phyloP scores from a whole-genome alignment of 1,284 basidiomycete genomes.

The Ceratobasidium sp. region DNA sequence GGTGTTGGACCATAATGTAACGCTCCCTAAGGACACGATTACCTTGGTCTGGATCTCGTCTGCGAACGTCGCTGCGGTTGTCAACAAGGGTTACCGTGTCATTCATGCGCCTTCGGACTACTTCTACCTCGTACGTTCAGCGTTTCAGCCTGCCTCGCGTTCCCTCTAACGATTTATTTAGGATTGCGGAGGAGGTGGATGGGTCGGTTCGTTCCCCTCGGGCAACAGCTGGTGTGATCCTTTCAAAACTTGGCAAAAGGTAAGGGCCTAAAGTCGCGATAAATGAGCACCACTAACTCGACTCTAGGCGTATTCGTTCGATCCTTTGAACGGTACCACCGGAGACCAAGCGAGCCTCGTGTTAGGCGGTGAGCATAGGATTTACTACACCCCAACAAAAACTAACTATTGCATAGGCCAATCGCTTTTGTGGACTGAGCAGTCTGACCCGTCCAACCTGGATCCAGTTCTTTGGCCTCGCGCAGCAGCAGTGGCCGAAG shows the following conservation, averaged over 20 bases:
- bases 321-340: constrained; percentile 74
- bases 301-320: constrained; percentile 74
- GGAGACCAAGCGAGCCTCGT: constrained; percentile 66
- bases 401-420: constrained; percentile 54
- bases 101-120: constrained; percentile 79
- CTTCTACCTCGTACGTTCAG: constrained; percentile 74
- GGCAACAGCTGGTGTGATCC: constrained; percentile 76
- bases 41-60: constrained; percentile 84
- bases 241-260: constrained; percentile 82
- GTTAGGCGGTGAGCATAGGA: constrained; percentile 69
- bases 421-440: constrained; percentile 84
- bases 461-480: constrained; percentile 84
- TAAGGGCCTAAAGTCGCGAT: constrained; percentile 51
- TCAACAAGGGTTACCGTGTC: constrained; percentile 70
- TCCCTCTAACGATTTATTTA: constrained; percentile 51
- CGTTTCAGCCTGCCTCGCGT: background rate
- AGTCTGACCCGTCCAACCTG: constrained; percentile 77
- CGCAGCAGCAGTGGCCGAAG: constrained; percentile 81
- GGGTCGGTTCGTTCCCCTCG: constrained; percentile 73
- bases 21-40: constrained; percentile 75
- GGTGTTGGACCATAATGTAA: constrained; percentile 74
- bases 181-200: constrained; percentile 85
- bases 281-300: constrained; percentile 42
- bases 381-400: no score
- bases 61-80: constrained; percentile 69